Evolutionary conservation across 2,329 filamentous ascomycete genomes (phyloP).

Genomic region (Alternaria alternata): DNA sequence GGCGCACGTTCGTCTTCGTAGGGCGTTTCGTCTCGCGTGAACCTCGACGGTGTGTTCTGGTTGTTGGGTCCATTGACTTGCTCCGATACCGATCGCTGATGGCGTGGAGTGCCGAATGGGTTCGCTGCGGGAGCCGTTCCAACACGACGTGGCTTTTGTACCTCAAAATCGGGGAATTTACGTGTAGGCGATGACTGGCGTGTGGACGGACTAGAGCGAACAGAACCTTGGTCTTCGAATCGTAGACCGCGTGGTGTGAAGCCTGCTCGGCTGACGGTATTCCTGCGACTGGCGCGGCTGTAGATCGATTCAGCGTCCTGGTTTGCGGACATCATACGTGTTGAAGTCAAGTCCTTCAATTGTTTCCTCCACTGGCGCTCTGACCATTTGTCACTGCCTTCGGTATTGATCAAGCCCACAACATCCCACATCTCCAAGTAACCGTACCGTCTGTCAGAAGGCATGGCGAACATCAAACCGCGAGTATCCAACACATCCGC

Average conservation of each 20-base stretch:
- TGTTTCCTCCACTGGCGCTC: conserved; percentile 90
- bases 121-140: conserved; percentile 54
- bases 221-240: conserved; percentile 55
- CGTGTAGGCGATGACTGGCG: conserved; percentile 54
- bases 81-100: conserved; percentile 61
- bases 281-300: conserved; percentile 52
- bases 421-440: conserved; percentile 92
- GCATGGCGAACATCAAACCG: conserved; percentile 98
- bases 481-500: conserved; percentile 86
- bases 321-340: conserved; percentile 68
- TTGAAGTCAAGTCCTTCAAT: conserved; percentile 86
- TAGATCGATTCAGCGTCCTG: conserved; percentile 49
- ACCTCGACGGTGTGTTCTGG: conserved; percentile 50
- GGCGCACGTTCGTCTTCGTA: conserved; percentile 50
- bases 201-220: conserved; percentile 56
- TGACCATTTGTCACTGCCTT: conserved; percentile 78
- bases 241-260: conserved; percentile 48
- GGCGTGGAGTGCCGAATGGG: conserved; percentile 43
- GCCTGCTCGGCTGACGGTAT: conserved; percentile 54
- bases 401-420: conserved; percentile 76
- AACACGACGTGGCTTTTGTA: conserved; percentile 47
- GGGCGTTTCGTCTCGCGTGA: conserved; percentile 47
- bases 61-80: conserved; percentile 54
- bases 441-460: conserved; percentile 83
- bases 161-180: conserved; percentile 29